Conservation (phyloP, 2,329 filamentous ascomycete genomes). For the Ascocoryne sarcoides region DNA sequence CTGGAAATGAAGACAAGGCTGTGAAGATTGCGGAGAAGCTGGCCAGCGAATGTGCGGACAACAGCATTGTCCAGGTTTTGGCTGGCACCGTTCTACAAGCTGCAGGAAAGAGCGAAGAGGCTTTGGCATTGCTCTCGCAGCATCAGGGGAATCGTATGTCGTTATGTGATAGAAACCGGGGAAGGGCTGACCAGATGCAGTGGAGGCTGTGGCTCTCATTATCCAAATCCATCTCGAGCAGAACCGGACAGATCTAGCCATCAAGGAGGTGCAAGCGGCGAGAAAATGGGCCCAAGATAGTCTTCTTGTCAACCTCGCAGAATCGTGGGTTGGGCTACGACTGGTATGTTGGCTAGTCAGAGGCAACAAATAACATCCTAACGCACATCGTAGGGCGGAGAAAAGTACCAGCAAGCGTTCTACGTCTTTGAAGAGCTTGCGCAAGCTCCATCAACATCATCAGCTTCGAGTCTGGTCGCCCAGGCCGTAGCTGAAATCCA, state of each 20-base stretch:
- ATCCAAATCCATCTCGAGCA: constrained; percentile 88
- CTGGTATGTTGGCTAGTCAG: too few species aligned
- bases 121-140: constrained; percentile 66
- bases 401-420: constrained; percentile 93
- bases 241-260: constrained; percentile 81
- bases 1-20: constrained; percentile 54
- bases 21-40: constrained; percentile 58
- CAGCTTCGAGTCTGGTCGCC: constrained; percentile 66
- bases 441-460: constrained; percentile 72
- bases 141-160: constrained; percentile 76
- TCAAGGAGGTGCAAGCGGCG: constrained; percentile 81
- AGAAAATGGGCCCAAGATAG: constrained; percentile 94
- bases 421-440: constrained; percentile 97
- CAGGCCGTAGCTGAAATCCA: constrained; percentile 91
- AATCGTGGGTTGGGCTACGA: constrained; percentile 88
- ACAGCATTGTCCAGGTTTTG: constrained; percentile 71
- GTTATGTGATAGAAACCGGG: neutral
- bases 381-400: constrained; percentile 88
- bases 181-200: constrained; percentile 31
- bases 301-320: constrained; percentile 84
- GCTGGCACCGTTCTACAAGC: constrained; percentile 75
- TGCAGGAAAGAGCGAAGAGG: constrained; percentile 76
- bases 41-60: constrained; percentile 57
- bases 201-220: constrained; percentile 74
- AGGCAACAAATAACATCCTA: too few species aligned